Evolutionary conservation across 2,329 filamentous ascomycete species (phyloP).

Genomic region (Ophiocordyceps sinensis): DNA sequence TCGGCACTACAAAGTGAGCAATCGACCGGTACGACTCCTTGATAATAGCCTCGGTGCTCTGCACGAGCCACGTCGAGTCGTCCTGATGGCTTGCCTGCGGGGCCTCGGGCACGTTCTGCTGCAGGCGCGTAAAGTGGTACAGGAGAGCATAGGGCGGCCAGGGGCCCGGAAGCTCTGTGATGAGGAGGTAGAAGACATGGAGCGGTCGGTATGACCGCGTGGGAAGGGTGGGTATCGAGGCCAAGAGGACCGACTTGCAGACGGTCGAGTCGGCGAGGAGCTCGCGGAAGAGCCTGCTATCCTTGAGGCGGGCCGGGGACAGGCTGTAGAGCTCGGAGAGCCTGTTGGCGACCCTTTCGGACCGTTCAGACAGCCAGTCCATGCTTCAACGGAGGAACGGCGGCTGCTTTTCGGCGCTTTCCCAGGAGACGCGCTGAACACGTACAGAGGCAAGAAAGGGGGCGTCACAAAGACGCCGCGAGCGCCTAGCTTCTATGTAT

Average conservation of each 20-base stretch:
- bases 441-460: background rate
- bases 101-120: background rate
- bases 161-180: conserved; percentile 1
- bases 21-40: conserved; percentile 1
- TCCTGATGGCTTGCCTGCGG: conserved; percentile 1
- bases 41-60: conserved; percentile 1
- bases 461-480: too few species aligned
- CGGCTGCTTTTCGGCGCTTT: background rate
- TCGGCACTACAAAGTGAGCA: background rate
- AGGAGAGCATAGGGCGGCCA: conserved; percentile 1
- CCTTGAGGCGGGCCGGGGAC: background rate
- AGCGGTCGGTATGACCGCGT: conserved; percentile 2
- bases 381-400: background rate
- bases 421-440: background rate
- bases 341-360: background rate
- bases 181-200: conserved; percentile 2
- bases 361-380: background rate
- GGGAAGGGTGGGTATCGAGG: conserved; percentile 1
- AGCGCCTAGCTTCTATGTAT: too few species aligned
- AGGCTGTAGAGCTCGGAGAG: background rate
- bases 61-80: conserved; percentile 1
- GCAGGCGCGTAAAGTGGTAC: conserved; percentile 1
- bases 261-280: background rate
- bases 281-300: background rate
- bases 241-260: conserved; percentile 1